A percentile compares a stretch with the other conserved stretches of the same genome.
These are phyloP conservation scores for Clavariopsis aquatica DNA, from an alignment of 495 filamentous ascomycete species.

Conservation along the genomic window DNA sequence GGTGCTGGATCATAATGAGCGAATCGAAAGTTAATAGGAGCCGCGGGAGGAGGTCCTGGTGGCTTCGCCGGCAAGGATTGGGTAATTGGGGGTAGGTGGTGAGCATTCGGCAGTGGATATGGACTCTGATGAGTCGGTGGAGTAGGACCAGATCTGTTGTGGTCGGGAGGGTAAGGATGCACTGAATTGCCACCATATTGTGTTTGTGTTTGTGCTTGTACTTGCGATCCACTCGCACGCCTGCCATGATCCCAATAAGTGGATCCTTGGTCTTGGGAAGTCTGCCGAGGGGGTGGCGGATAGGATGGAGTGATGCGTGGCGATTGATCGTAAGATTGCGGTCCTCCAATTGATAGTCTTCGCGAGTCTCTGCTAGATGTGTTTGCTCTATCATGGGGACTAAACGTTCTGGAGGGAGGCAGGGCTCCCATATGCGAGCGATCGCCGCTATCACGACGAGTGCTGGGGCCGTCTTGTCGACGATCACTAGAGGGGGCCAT, in stretches of 20 bases:
- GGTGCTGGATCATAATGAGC: constrained; percentile 21
- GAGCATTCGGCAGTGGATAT: constrained; percentile 20
- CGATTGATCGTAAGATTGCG: constrained; percentile 13
- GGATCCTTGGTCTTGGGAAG: constrained; percentile 8
- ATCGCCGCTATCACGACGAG: constrained; percentile 7
- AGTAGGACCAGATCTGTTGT: constrained; percentile 5
- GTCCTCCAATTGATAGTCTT: constrained; percentile 6
- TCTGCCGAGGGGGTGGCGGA: constrained; percentile 9
- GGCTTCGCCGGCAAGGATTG: constrained; percentile 18
- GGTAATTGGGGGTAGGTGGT: constrained; percentile 5
- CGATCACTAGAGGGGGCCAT: background rate
- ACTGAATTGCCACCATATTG: background rate
- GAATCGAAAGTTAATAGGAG: constrained; percentile 22
- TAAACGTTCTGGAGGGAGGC: constrained; percentile 12
- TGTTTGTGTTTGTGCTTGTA: background rate
- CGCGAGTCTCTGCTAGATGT: constrained; percentile 1
- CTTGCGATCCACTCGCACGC: constrained; percentile 14
- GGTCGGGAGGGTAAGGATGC: constrained; percentile 9
- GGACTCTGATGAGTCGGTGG: constrained; percentile 32
- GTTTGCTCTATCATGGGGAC: constrained; percentile 3
- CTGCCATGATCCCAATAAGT: constrained; percentile 6
- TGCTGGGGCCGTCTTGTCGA: background rate
- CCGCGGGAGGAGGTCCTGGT: constrained; percentile 5
- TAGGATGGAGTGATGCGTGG: background rate
- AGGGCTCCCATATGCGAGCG: constrained; percentile 7